Conservation (phyloP, 768 basidiomycete species). For the Pulveroboletus sp. region DNA sequence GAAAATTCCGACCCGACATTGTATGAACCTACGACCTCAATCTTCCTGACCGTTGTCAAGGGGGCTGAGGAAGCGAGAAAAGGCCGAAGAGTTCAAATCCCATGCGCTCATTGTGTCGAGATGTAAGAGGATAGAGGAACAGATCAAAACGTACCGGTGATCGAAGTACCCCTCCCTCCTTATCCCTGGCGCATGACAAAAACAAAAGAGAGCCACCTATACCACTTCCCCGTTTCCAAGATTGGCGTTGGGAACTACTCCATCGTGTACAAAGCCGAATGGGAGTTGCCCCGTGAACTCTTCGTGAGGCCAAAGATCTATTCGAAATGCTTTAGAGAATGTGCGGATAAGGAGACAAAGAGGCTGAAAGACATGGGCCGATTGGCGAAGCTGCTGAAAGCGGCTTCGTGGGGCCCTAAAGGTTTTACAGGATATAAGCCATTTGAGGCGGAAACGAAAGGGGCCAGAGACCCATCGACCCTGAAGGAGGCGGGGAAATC, state of each 20-base stretch:
- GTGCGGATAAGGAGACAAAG: conserved; percentile 21
- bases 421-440: conserved; percentile 4
- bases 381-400: conserved; percentile 18
- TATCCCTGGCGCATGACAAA: conserved; percentile 18
- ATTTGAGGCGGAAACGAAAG: conserved; percentile 1
- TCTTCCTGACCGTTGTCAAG: neutral
- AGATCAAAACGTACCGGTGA: conserved; percentile 24
- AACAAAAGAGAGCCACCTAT: conserved; percentile 46
- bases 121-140: conserved; percentile 16
- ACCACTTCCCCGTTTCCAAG: conserved; percentile 36
- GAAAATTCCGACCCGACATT: conserved; percentile 31
- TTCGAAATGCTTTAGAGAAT: conserved; percentile 34
- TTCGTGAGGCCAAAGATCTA: conserved; percentile 38
- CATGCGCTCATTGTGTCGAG: conserved; percentile 20
- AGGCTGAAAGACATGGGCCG: conserved; percentile 20
- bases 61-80: conserved; percentile 3
- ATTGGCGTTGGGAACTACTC: conserved; percentile 55
- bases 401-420: conserved; percentile 6
- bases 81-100: conserved; percentile 10
- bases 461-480: neutral
- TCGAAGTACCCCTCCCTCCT: conserved; percentile 32
- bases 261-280: conserved; percentile 46
- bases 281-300: conserved; percentile 47
- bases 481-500: conserved; percentile 7
- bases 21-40: conserved; percentile 31